Conservation (phyloP, 352 stramenopile genomes). For the Globisporangium cederbergense region DNA sequence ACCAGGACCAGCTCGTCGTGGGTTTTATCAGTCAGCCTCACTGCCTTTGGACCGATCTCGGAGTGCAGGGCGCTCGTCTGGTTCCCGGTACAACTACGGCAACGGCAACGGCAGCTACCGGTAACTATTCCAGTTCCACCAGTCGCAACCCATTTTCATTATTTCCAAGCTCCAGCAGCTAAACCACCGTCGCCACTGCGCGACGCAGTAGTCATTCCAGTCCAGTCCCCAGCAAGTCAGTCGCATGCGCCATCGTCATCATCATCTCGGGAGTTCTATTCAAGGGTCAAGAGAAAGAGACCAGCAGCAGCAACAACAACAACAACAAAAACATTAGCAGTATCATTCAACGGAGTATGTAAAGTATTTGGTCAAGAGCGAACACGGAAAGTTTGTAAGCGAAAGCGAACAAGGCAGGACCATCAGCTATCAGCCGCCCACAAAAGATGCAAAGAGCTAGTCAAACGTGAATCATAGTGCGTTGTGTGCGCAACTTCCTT, state of each 20-base stretch:
- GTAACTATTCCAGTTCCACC: conserved; percentile 9
- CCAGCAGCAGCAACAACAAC: background rate
- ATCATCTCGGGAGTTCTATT: background rate
- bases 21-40: conserved; percentile 49
- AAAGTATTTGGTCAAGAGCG: conserved; percentile 10
- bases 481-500: background rate
- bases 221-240: conserved; percentile 8
- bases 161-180: conserved; percentile 11
- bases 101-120: conserved; percentile 19
- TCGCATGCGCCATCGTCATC: background rate
- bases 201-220: conserved; percentile 4
- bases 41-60: conserved; percentile 52
- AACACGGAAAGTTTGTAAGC: background rate
- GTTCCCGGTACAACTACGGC: conserved; percentile 24
- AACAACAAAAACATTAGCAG: conserved; percentile 3
- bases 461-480: background rate
- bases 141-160: conserved; percentile 6
- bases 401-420: background rate
- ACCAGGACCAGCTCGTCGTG: conserved; percentile 25
- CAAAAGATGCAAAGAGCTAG: background rate
- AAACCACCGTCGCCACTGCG: conserved; percentile 6
- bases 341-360: conserved; percentile 10
- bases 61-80: conserved; percentile 35
- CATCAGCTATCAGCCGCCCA: background rate
- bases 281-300: conserved; percentile 1